phyloP scores from a whole-genome alignment of 2,329 filamentous ascomycete genomes.

The Truncatella angustata region DNA sequence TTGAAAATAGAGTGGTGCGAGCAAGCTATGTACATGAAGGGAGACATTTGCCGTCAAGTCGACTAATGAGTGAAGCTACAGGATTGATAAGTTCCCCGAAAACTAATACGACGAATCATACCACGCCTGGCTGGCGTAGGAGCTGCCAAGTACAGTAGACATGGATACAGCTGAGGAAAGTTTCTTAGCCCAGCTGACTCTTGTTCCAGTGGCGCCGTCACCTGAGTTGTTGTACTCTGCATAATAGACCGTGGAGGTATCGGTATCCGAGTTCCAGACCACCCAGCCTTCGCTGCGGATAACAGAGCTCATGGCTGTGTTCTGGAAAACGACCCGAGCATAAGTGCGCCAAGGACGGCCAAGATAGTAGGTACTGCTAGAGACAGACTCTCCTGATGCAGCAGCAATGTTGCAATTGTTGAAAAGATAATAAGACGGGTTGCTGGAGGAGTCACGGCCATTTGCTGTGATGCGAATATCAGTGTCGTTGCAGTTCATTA shows the following conservation, averaged over 20 bases:
- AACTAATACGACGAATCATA: constrained; percentile 17
- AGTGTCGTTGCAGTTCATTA: too few relatives aligned
- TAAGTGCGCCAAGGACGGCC: constrained; percentile 47
- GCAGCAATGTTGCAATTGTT: constrained; percentile 42
- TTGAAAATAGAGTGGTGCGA: too few relatives aligned
- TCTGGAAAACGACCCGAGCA: constrained; percentile 47
- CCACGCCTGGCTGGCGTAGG: constrained; percentile 17
- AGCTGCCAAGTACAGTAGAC: constrained; percentile 23
- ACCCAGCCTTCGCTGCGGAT: constrained; percentile 60
- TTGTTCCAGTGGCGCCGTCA: constrained; percentile 48
- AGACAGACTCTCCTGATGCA: constrained; percentile 34
- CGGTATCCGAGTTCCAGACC: constrained; percentile 50
- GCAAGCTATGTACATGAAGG: not conserved
- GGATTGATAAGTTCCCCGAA: not conserved
- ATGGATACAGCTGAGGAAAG: constrained; percentile 34
- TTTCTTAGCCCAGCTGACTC: constrained; percentile 43
- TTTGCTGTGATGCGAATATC: constrained; percentile 30
- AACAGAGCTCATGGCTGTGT: constrained; percentile 49
- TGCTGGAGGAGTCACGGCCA: constrained; percentile 34
- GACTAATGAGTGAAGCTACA: not conserved
- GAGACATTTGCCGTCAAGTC: not conserved
- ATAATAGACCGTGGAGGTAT: constrained; percentile 52
- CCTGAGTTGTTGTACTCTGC: constrained; percentile 61
- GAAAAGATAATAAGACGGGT: constrained; percentile 44
- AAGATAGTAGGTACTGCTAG: constrained; percentile 41